A percentile compares a stretch with the other conserved stretches of the same genome.
phyloP scores from a whole-genome alignment of 2,329 filamentous ascomycete species.

The Botryotinia calthae region DNA sequence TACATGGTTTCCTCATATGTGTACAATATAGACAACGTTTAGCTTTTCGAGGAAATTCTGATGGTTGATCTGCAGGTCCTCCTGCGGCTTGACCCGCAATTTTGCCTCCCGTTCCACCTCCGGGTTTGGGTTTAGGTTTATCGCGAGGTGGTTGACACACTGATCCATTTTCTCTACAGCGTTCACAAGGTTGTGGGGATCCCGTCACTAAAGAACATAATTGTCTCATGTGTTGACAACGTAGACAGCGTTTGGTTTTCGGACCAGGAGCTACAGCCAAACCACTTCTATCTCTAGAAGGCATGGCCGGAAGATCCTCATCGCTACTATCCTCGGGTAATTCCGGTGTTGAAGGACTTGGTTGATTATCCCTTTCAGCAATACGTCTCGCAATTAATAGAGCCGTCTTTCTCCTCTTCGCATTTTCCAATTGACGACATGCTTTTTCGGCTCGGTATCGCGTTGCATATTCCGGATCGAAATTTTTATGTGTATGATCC shows the following conservation, averaged over 20 bases:
- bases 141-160: background rate
- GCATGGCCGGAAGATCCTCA: conserved; percentile 1
- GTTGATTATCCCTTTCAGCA: background rate
- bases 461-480: background rate
- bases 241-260: background rate
- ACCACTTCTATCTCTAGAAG: background rate
- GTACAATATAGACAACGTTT: conserved; percentile 4
- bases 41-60: background rate
- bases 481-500: background rate
- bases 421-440: background rate
- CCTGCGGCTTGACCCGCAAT: background rate
- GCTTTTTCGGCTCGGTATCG: conserved; percentile 10
- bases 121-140: background rate
- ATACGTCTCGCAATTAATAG: background rate
- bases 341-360: background rate
- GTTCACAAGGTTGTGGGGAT: background rate
- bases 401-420: background rate
- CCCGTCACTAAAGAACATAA: background rate
- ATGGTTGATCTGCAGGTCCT: background rate
- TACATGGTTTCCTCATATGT: conserved; percentile 7
- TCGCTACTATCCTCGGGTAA: conserved; percentile 9
- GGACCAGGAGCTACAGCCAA: background rate
- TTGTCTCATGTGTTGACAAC: background rate
- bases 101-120: background rate
- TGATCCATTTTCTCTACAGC: background rate